Percentiles rank a stretch among this genome's conserved stretches.
phyloP scores from a whole-genome alignment of 2,329 filamentous ascomycete genomes.

The Sarocladiaceae sp. region DNA sequence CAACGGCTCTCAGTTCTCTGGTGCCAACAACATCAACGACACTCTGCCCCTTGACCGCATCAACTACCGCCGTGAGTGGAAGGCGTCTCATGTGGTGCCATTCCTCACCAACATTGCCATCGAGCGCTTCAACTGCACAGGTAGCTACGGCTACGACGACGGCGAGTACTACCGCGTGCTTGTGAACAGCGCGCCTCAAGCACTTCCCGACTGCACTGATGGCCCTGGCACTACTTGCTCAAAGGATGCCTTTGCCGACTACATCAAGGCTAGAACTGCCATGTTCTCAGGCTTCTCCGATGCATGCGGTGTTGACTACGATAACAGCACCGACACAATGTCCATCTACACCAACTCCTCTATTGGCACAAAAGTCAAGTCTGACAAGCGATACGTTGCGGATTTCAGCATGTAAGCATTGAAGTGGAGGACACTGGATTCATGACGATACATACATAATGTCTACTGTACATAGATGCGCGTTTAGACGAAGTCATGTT shows the following conservation, averaged over 20 bases:
- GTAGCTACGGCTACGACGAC: conserved; percentile 47
- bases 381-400: not conserved
- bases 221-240: conserved; percentile 40
- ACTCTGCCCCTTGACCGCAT: conserved; percentile 59
- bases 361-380: not conserved
- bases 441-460: no score
- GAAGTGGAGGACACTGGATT: no score
- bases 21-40: conserved; percentile 45
- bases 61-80: conserved; percentile 59
- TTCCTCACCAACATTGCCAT: conserved; percentile 62
- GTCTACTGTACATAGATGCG: no score
- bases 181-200: conserved; percentile 37
- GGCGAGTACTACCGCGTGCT: conserved; percentile 43
- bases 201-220: conserved; percentile 33
- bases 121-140: conserved; percentile 55
- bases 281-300: conserved; percentile 34
- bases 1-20: conserved; percentile 56
- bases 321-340: conserved; percentile 28
- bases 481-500: no score
- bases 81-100: conserved; percentile 54
- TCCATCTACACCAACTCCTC: conserved; percentile 22
- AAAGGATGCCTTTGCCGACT: conserved; percentile 28
- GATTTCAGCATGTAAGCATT: not conserved
- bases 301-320: conserved; percentile 28
- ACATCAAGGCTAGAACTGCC: conserved; percentile 29